Base-by-base conservation (phyloP, 2,329 filamentous ascomycete genomes). In the Pyricularia sp. region DNA sequence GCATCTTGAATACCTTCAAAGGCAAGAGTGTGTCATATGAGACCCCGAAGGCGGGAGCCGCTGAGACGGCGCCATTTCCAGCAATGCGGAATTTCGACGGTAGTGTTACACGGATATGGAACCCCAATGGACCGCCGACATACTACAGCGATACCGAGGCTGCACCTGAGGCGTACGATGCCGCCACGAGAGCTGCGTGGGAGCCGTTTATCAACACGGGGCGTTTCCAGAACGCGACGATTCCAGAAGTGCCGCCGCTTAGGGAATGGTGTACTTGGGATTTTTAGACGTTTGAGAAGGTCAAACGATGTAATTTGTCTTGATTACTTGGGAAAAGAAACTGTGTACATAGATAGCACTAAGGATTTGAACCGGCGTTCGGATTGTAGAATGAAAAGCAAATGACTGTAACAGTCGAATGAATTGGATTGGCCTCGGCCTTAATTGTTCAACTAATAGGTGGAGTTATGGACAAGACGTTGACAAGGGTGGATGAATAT, bases 231-330 rank as follows among this genome's bases (percentile, higher is more conserved):
- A 87, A 88, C 50, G 90, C 89, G 0, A 74, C 88, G 7, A 90
- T 97, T 80, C 94, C 94, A 0, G 84, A 90, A 73, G 80, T 93
- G 64, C 92, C 94, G 25, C 94, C 94, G 0, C 89, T 89, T 78
- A 84, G 88, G 71, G 92, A 94, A 75, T 94, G 89, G 83, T 89
- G 88, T 72, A 78, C 81, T 31, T 94, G 90, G 86, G 87, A 92
- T 75, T 89, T 94, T 74, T 94, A 78, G 81, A 66, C 25, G 58
- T n/a, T 28, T 28, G 42, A 28, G 20, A 26, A 7, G 58, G 42
- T 55, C 42, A 55, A 55, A 55, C 42, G 42, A 55, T 55, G 42
- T 55, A 55, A n/a, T 55, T 55, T 55, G 42, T 55, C 20, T 55
- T n/a, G 42, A 55, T 55, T 20, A 6, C 42, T 55, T 7, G 20